phyloP scores from a whole-genome alignment of 2,329 filamentous ascomycete species.

The Lojkania enalia region DNA sequence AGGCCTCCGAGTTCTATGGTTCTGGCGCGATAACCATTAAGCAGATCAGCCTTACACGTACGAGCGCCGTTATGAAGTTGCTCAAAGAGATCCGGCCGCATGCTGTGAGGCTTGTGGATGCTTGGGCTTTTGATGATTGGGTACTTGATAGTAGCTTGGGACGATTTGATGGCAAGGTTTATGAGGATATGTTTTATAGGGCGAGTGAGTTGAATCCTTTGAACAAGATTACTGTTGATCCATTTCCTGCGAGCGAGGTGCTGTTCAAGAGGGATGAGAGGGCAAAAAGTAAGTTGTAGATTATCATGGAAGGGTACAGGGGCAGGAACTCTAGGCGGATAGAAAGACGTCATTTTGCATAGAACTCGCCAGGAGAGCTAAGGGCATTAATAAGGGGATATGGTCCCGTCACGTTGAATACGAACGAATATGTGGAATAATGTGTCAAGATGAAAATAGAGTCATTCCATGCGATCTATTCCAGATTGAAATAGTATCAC shows the following conservation, averaged over 20 bases:
- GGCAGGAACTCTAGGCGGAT: too few species aligned
- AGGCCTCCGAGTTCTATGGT: slow-evolving; percentile 73
- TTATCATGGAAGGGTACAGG: too few species aligned
- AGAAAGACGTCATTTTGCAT: too few species aligned
- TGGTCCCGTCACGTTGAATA: too few species aligned
- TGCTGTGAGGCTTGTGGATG: slow-evolving; percentile 68
- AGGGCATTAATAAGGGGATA: too few species aligned
- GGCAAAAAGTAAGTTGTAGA: slow-evolving; percentile 6
- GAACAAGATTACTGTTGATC: slow-evolving; percentile 69
- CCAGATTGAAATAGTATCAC: too few species aligned
- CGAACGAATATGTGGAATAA: too few species aligned
- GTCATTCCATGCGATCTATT: too few species aligned
- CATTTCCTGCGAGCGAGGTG: slow-evolving; percentile 63
- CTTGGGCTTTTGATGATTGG: slow-evolving; percentile 75
- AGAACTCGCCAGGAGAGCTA: too few species aligned
- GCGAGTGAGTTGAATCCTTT: slow-evolving; percentile 70
- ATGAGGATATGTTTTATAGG: slow-evolving; percentile 71
- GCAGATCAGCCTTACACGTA: neutral
- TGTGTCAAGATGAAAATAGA: too few species aligned
- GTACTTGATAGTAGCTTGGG: slow-evolving; percentile 69
- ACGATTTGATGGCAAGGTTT: slow-evolving; percentile 71
- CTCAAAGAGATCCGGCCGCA: slow-evolving; percentile 71
- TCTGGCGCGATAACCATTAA: slow-evolving; percentile 54
- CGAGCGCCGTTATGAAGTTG: slow-evolving; percentile 61
- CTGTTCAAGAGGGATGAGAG: slow-evolving; percentile 2